phyloP scores from a whole-genome alignment of 768 basidiomycete species.

The Lanmaoa rubissima region DNA sequence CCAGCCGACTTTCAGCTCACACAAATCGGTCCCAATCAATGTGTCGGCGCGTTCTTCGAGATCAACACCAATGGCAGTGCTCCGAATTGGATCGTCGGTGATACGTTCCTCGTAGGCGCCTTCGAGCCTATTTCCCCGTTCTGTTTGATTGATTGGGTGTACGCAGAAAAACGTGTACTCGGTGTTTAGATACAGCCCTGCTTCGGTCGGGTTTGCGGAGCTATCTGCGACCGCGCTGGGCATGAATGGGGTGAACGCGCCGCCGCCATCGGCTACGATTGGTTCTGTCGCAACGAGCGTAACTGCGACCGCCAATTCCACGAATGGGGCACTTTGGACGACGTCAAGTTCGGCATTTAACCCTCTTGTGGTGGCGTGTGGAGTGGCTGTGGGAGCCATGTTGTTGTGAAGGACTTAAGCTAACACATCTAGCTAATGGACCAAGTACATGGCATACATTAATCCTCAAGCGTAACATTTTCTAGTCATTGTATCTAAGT shows the following conservation, averaged over 20 bases:
- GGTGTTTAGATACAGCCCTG: slow-evolving; percentile 77
- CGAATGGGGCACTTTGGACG: background rate
- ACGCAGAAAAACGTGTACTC: slow-evolving; percentile 90
- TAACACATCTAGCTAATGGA: background rate
- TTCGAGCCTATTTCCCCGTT: background rate
- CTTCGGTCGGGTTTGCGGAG: slow-evolving; percentile 81
- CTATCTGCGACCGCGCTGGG: slow-evolving; percentile 55
- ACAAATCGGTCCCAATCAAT: slow-evolving; percentile 50
- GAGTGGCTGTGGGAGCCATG: slow-evolving; percentile 2
- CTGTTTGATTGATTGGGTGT: background rate
- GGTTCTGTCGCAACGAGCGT: slow-evolving; percentile 50
- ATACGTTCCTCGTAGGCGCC: slow-evolving; percentile 63
- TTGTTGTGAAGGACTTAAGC: slow-evolving; percentile 12
- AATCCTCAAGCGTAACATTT: background rate
- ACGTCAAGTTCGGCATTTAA: background rate
- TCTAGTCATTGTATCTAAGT: background rate
- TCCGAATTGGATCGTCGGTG: slow-evolving; percentile 86
- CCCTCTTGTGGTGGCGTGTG: slow-evolving; percentile 7
- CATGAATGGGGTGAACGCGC: slow-evolving; percentile 42
- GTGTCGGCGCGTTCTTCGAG: slow-evolving; percentile 86
- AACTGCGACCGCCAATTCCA: slow-evolving; percentile 33
- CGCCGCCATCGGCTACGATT: slow-evolving; percentile 56
- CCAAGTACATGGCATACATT: background rate
- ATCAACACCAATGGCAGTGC: slow-evolving; percentile 48
- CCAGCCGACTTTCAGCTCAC: slow-evolving; percentile 77